Evolutionary conservation across 2,329 filamentous ascomycete genomes (phyloP), one percentile per base, ranked within the genome.

Genomic region (Arachnopeziza araneosa): DNA sequence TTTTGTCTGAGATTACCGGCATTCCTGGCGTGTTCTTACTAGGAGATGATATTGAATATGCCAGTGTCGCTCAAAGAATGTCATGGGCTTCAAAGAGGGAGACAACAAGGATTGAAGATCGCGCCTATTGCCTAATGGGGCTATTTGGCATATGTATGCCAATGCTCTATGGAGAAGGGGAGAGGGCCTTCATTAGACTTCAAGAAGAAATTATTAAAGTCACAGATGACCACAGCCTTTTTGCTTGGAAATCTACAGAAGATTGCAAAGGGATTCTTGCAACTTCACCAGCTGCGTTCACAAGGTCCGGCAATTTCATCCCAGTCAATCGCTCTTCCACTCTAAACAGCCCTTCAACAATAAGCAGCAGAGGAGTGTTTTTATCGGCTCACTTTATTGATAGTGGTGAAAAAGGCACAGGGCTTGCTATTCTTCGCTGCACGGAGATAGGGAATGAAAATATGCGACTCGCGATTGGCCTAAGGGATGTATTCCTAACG

Each of bases 71-170:
- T 0, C 71, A 74, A 36, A 66, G 71, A 0, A 77, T 79, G 74
- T 74, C 74, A 0, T 78, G 76, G 76, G 76, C 76, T 1, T 67
- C 75, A 0, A 56, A 66, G 3, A 69, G 77, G 0, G 24, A 65
- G 1, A 77, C 76, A 0, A 72, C 70, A 0, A 63, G 74, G 2
- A 12, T 26, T 12, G 77, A 80, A 52, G 78, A 79, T 50, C 68
- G 71, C 17, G 75, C 77, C 0, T 80, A 79, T 48, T 77, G 71
- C 17, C 66, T 80, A 0, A 60, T 80, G 4, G 77, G 78, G 0
- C 68, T 79, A 0, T 79, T 80, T 30, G 68, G 68, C 1, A 70
- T 79, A 21, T 73, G 75, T 48, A 78, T 80, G 74, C 73, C 77
- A 0, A 62, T 78, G 6, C 50, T 78, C 0, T 79, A 79, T 56